phyloP scores from a whole-genome alignment of 495 filamentous ascomycete species.

The Xeromyces bisporus region DNA sequence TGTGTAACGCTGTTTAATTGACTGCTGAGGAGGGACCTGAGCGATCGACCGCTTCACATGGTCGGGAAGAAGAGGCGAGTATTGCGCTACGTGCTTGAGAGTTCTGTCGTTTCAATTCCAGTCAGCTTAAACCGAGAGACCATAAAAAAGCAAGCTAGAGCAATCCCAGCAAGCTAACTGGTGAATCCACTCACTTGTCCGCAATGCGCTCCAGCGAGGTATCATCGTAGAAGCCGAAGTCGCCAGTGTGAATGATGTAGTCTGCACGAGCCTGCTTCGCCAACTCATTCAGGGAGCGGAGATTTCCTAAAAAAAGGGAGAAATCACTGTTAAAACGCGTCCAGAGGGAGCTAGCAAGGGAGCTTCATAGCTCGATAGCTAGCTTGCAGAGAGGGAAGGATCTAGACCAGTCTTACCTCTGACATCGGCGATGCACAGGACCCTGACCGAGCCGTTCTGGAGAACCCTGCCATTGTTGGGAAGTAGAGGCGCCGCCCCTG shows the following conservation, averaged over 20 bases:
- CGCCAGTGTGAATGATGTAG: conserved; percentile 94
- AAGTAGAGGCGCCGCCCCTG: conserved; percentile 36
- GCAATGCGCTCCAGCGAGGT: conserved; percentile 92
- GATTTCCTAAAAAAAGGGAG: conserved; percentile 84
- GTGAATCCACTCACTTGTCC: conserved; percentile 86
- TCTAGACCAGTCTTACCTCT: conserved; percentile 48
- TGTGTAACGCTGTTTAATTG: conserved; percentile 67
- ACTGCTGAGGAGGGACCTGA: conserved; percentile 38
- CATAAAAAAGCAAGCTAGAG: too few species aligned
- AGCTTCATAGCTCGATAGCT: too few species aligned
- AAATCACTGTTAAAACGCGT: too few species aligned
- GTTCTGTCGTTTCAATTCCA: conserved; percentile 40
- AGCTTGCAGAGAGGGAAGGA: not conserved
- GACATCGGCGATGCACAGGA: conserved; percentile 94
- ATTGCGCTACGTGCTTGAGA: conserved; percentile 93
- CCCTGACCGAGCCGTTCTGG: conserved; percentile 66
- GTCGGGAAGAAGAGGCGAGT: conserved; percentile 85
- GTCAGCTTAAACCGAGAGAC: too few species aligned
- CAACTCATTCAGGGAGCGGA: conserved; percentile 89
- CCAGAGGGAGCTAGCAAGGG: too few species aligned
- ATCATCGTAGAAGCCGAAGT: conserved; percentile 98
- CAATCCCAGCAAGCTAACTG: too few species aligned
- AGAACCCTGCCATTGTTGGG: conserved; percentile 59
- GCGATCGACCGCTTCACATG: conserved; percentile 73
- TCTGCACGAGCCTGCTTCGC: conserved; percentile 85